Evolutionary conservation across 176 grass and related monocot species (phyloP), one percentile per base, ranked within the genome.

Genomic region (Chloris gayana): DNA sequence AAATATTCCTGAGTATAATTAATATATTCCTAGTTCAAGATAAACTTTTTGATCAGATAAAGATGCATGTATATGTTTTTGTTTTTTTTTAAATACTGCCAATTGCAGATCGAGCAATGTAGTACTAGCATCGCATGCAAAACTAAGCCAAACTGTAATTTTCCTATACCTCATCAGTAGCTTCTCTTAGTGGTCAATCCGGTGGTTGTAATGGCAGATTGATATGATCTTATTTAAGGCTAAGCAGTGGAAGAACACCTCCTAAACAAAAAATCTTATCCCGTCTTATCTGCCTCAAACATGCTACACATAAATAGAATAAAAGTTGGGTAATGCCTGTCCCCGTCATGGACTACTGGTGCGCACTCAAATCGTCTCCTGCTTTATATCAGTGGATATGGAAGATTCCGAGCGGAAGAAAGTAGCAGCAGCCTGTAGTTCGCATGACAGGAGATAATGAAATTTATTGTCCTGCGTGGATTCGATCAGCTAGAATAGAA

Each of bases 321-420:
- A 80, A 65, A 80, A 75, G 18, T 57, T 81, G 56, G 35, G 53
- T 81, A 89, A 70, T 85, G 87, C 34, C 10, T 56, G 71, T 89
- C 77, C 11, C 82, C 64, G 24, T 85, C 87, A 64, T 34, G 77
- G 54, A 85, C 71, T 74, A 78, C 58, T 85, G 75, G 64, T 51
- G 26, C 15, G 82, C 77, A 76, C 77, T 76, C 82, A 89, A 81
- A 76, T 85, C 56, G 85, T 86, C 34, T 68, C n/a, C 53, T n/a
- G 44, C 87, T 85, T 89, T 89, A 81, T 81, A 76, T 81, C 44
- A 29, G 82, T 85, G 87, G 82, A 76, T 89, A 76, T 89, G 44
- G 56, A 85, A 85, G 77, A 89, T 88, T 84, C 76, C 76, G 59
- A 80, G 14, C 31, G 41, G 54, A 81, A 53, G 64, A 85, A 89